Base-by-base conservation (phyloP, 345 rosid genomes). In the Sapria himalayana region DNA sequence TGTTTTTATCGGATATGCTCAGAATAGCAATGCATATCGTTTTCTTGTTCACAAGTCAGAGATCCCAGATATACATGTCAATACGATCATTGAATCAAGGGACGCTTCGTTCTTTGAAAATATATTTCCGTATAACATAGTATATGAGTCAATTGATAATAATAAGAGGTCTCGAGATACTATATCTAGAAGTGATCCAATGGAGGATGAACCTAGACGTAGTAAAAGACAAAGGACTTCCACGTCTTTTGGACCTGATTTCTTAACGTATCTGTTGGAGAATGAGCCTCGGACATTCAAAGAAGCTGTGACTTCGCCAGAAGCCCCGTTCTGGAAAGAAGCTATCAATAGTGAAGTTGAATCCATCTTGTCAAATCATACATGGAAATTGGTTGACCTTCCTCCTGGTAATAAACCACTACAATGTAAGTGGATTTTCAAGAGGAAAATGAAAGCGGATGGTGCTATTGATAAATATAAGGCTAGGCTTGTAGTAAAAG, bases 371-470 rank as follows among this genome's bases (percentile, higher is more conserved):
- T 1, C 5, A 4, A 50, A 40, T 40, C 27, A 29, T 22, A 50
- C 13, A 9, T 50, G 24, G 15, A 5, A 15, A 14, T 29, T 50
- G 5, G 7, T 5, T 21, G 8, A 50, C 7, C 5, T 50, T 1
- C 33, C 24, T 1, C 1, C 3, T 1, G 17, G 24, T 6, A 19
- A 13, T 12, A 50, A 29, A 17, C 8, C 10, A 3, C 39, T 31
- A 24, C 15, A 12, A 20, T 33, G 11, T 46, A 46, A 20, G 25
- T 46, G 40, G 10, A 10, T 22, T 22, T 50, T 50, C 12, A 16
- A 1, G 1, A 40, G 12, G 11, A 39, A 39, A 33, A 1, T 29
- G 7, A 21, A 6, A 27, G 19, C 9, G 13, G 11, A 38, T 37
- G 21, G 37, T 3, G 27, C 19, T 5, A 16, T 38, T 9, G 29